These are phyloP conservation scores for Crithidia mellificae DNA, from an alignment of 208 protist species.

Conservation along the genomic window DNA sequence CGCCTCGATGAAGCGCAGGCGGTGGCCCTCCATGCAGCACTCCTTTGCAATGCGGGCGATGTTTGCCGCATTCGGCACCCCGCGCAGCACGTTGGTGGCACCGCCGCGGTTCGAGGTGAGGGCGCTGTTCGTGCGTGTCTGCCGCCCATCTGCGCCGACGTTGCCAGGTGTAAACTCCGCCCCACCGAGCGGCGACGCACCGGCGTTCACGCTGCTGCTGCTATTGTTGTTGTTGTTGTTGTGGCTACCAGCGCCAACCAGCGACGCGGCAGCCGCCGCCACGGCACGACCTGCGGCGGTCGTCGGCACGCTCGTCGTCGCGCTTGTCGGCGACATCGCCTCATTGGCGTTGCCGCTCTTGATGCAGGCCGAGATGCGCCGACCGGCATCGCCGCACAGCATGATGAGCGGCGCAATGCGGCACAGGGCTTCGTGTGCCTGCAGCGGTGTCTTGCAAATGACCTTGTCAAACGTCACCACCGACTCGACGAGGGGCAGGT, in stretches of 20 bases:
- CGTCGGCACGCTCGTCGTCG: conserved; percentile 3
- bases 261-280: background rate
- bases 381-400: conserved; percentile 50
- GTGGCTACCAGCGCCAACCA: background rate
- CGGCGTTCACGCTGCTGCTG: background rate
- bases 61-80: conserved; percentile 12
- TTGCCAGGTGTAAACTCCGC: background rate
- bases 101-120: conserved; percentile 11
- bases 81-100: conserved; percentile 12
- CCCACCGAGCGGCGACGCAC: background rate
- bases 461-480: conserved; percentile 55
- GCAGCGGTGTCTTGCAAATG: conserved; percentile 52
- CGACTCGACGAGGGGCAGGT: conserved; percentile 79
- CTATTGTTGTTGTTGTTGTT: background rate
- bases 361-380: conserved; percentile 25
- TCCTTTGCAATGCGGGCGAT: conserved; percentile 29
- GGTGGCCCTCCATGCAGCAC: conserved; percentile 67
- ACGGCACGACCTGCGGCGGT: background rate
- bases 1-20: conserved; percentile 27
- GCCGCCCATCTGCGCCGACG: background rate
- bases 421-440: conserved; percentile 49
- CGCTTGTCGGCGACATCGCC: background rate
- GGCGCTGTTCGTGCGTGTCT: conserved; percentile 2
- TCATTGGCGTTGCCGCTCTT: conserved; percentile 9
- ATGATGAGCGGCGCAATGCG: conserved; percentile 54